A percentile compares a stretch with the other conserved stretches of the same genome.
These are phyloP conservation scores for Anacardium occidentale DNA, from an alignment of 345 rosid genomes.

Conservation along the genomic window DNA sequence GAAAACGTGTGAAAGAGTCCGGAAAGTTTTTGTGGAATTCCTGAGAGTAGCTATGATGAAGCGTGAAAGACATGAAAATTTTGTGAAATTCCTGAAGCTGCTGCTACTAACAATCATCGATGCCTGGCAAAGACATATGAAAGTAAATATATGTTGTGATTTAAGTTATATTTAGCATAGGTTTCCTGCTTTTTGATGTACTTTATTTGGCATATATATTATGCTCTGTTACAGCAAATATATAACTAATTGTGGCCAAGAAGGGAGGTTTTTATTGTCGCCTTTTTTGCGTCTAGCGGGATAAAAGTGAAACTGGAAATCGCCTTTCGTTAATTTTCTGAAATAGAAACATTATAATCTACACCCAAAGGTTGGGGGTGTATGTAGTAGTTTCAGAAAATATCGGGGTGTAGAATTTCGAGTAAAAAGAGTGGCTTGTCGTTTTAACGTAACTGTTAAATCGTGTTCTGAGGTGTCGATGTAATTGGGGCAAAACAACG, in stretches of 20 bases:
- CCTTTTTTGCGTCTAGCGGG: neutral
- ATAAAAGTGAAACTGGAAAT: too few species aligned
- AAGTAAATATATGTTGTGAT: neutral
- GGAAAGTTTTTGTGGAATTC: neutral
- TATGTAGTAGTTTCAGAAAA: too few species aligned
- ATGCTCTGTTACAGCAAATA: neutral
- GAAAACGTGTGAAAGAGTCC: conserved; percentile 32
- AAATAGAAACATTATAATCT: neutral
- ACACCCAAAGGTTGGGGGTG: too few species aligned
- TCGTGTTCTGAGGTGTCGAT: too few species aligned
- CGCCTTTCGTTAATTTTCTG: neutral
- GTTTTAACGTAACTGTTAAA: too few species aligned
- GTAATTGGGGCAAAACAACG: too few species aligned
- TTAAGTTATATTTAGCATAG: neutral
- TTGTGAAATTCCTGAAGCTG: neutral
- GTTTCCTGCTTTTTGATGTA: too few species aligned
- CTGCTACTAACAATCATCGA: neutral
- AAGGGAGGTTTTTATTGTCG: neutral
- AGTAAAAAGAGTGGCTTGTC: too few species aligned
- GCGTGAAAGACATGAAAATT: conserved; percentile 7
- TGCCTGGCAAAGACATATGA: neutral
- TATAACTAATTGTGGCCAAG: neutral
- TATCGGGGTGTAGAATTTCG: too few species aligned
- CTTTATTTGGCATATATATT: neutral
- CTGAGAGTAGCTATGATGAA: conserved; percentile 25